These are phyloP conservation scores for Schizochytrium sp. DNA, from an alignment of 108 stramenopile genomes.

Conservation along the genomic window DNA sequence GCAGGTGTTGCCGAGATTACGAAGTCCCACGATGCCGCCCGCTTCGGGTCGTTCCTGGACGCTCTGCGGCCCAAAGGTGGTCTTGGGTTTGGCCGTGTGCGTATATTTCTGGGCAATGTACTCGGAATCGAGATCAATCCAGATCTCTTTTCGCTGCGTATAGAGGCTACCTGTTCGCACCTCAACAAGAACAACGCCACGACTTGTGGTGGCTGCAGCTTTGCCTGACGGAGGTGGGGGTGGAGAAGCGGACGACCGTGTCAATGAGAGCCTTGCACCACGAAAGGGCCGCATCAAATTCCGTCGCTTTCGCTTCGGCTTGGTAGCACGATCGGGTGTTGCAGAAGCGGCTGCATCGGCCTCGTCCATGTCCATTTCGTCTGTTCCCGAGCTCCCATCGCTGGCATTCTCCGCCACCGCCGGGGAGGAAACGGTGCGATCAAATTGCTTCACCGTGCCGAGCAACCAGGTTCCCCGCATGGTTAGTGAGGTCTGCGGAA, in stretches of 20 bases:
- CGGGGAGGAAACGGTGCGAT: not conserved
- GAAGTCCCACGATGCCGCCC: not conserved
- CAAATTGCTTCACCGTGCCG: not conserved
- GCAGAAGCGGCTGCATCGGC: not conserved
- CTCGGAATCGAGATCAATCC: constrained; percentile 7
- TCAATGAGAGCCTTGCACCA: not conserved
- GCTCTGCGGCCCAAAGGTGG: not conserved
- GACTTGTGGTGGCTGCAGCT: not conserved
- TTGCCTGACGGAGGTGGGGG: not conserved
- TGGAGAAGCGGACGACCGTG: not conserved
- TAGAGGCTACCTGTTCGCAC: not conserved
- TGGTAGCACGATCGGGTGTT: not conserved
- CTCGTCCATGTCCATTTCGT: not conserved
- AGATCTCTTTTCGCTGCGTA: not conserved
- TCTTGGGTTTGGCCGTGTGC: not conserved
- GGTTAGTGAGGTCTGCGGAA: not conserved
- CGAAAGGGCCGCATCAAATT: not conserved
- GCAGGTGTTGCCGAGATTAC: constrained; percentile 50
- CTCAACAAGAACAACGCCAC: not conserved
- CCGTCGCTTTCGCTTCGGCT: not conserved
- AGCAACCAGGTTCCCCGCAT: not conserved
- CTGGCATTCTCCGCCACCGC: too few species aligned
- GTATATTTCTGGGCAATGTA: not conserved
- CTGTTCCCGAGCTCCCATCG: not conserved
- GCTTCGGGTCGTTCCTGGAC: not conserved